phyloP scores from a whole-genome alignment of 2,329 filamentous ascomycete species.

The Epichloe sp. region DNA sequence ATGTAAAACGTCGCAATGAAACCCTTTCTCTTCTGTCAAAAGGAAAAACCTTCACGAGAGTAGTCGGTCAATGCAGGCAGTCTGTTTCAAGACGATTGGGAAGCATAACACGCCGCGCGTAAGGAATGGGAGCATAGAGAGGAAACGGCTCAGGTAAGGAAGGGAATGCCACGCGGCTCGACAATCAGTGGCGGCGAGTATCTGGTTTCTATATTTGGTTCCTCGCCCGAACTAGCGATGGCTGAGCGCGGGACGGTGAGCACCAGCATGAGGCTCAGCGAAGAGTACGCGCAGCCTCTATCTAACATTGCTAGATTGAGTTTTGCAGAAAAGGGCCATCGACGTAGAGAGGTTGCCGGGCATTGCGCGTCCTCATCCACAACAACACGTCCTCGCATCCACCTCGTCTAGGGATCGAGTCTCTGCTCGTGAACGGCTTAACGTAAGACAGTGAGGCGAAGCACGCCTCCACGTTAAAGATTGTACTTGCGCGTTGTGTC shows the following conservation, averaged over 20 bases:
- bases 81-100: no score
- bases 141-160: no score
- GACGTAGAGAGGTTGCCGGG: no score
- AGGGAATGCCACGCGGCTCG: neutral
- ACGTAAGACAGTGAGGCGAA: neutral
- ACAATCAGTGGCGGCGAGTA: neutral
- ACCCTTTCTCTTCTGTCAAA: neutral
- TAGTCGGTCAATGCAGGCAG: neutral
- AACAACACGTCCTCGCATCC: no score
- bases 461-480: neutral
- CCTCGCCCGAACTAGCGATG: slow-evolving; percentile 3
- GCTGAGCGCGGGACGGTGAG: neutral
- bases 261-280: neutral
- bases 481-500: no score
- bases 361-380: slow-evolving; percentile 3
- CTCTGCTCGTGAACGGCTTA: neutral
- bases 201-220: slow-evolving; percentile 1
- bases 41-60: neutral
- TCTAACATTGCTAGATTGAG: no score
- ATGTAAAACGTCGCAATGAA: neutral
- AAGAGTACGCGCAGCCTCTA: no score
- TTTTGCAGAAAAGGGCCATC: no score
- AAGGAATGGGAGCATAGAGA: no score
- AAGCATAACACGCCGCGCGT: no score
- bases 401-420: no score